Evolutionary conservation across 1,284 basidiomycete genomes (phyloP), one percentile per base, ranked within the genome.

Genomic region (Irpex rosettiformis): DNA sequence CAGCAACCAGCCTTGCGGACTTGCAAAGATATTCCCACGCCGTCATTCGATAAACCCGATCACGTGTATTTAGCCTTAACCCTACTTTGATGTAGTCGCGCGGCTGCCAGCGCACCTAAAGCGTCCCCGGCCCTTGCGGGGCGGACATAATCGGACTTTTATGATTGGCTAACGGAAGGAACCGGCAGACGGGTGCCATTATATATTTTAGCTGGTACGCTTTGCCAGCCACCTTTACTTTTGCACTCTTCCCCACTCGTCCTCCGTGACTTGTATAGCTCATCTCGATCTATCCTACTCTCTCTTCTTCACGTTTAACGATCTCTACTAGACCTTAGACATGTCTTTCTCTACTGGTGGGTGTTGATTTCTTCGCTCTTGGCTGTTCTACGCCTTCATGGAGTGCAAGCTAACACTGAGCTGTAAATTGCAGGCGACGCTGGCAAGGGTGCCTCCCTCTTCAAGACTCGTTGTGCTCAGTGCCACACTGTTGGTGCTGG

Each of bases 381-480:
- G 27, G 64, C 55, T 29, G 22, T n/a, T 11, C 18, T 27, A 16
- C 21, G 48, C 48, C 10, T n/a, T 27, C 2, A 22, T 8, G n/a
- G 7, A 11, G 16, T n/a, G 40, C 47, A 51, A 11, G n/a, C 53
- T 58, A 22, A 58, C 53, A 22, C 18, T 60, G 21, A 51, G 56
- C 47, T 52, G 28, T 52, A n/a, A 43, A 37, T 24, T 54, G 6
- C 68, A 94, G 94, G 95, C 85, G 93, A 96, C 79, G 76, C 87
- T 70, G 68, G 68, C 62, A 96, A 96, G 84, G 94, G 94, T 77
- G 94, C 94, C 72, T 78, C 81, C 74, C 88, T 95, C 72, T 95
- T 95, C 88, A 94, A 93, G 85, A 96, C 94, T 67, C 93, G 96
- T 65, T 99, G 96, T 73, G 94, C 94, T 60, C 95, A 98, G 76